Evolutionary conservation across 768 basidiomycete genomes (phyloP).

Genomic region (Kwoniella mangroviensis): DNA sequence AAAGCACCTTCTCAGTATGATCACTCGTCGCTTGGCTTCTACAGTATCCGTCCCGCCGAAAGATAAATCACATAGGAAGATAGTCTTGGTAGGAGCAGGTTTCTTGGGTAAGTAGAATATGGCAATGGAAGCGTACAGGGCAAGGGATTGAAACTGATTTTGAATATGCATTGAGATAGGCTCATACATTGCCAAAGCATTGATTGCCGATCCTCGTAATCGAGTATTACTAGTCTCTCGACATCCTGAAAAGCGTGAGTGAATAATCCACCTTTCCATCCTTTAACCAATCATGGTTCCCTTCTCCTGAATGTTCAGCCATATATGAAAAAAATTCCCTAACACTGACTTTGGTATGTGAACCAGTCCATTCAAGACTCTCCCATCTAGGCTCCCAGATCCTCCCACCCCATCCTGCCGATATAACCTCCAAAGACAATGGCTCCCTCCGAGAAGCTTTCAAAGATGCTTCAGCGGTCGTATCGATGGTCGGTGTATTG

Average conservation of each 20-base stretch:
- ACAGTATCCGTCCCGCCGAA: slow-evolving; percentile 10
- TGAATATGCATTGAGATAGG: slow-evolving; percentile 62
- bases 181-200: slow-evolving; percentile 66
- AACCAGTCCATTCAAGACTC: slow-evolving; percentile 51
- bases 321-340: not conserved
- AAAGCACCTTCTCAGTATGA: slow-evolving; percentile 10
- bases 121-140: too few species aligned
- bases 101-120: too few species aligned
- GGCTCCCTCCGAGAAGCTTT: slow-evolving; percentile 58
- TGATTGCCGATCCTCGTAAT: slow-evolving; percentile 60
- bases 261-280: slow-evolving; percentile 30
- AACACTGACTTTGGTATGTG: not conserved
- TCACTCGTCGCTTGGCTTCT: slow-evolving; percentile 31
- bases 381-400: slow-evolving; percentile 56
- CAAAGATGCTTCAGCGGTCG: slow-evolving; percentile 64
- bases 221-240: slow-evolving; percentile 69
- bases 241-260: slow-evolving; percentile 61
- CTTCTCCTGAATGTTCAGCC: too few species aligned
- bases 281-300: too few species aligned
- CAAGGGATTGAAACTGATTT: not conserved
- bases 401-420: slow-evolving; percentile 61
- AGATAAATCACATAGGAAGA: slow-evolving; percentile 44
- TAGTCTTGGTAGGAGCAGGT: slow-evolving; percentile 61
- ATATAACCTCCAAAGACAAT: slow-evolving; percentile 62
- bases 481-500: slow-evolving; percentile 74